Evolutionary conservation across 1,284 basidiomycete species (phyloP).

Genomic region (Papiliotrema flavescens): DNA sequence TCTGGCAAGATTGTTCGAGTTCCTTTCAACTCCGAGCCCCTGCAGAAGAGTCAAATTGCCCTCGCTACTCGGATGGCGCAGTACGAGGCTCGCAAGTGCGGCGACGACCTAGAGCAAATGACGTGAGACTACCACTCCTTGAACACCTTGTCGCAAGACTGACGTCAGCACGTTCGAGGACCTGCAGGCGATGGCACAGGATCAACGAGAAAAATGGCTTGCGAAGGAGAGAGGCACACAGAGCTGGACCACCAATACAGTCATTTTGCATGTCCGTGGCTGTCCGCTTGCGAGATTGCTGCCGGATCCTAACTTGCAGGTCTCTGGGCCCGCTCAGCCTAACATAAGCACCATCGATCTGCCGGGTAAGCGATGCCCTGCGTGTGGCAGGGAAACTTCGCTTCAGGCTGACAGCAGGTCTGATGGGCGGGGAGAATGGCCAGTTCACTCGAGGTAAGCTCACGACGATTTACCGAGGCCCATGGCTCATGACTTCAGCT

Average conservation of each 20-base stretch:
- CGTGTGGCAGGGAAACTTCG: neutral
- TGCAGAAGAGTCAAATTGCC: conserved; percentile 2
- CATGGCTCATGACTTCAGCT: conserved; percentile 4
- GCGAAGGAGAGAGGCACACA: neutral
- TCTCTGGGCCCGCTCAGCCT: conserved; percentile 14
- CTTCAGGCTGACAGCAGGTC: too few relatives aligned
- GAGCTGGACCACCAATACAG: conserved; percentile 17
- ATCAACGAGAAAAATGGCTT: neutral
- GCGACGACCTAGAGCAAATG: neutral
- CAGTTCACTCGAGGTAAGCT: conserved; percentile 1
- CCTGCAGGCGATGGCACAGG: neutral
- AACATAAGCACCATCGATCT: conserved; percentile 28
- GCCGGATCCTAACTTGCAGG: conserved; percentile 7
- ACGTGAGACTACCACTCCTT: neutral
- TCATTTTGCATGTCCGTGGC: conserved; percentile 16
- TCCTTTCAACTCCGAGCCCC: neutral
- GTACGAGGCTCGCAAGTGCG: conserved; percentile 17
- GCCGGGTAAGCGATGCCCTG: conserved; percentile 17
- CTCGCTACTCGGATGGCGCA: conserved; percentile 13
- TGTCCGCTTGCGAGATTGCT: neutral
- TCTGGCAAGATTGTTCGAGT: neutral
- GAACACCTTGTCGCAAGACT: neutral
- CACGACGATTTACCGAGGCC: neutral
- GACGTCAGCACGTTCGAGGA: conserved; percentile 9
- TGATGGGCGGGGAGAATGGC: conserved; percentile 4